Evolutionary conservation across 805 yeast species (phyloP).

Genomic region (Yarrowia sp.): DNA sequence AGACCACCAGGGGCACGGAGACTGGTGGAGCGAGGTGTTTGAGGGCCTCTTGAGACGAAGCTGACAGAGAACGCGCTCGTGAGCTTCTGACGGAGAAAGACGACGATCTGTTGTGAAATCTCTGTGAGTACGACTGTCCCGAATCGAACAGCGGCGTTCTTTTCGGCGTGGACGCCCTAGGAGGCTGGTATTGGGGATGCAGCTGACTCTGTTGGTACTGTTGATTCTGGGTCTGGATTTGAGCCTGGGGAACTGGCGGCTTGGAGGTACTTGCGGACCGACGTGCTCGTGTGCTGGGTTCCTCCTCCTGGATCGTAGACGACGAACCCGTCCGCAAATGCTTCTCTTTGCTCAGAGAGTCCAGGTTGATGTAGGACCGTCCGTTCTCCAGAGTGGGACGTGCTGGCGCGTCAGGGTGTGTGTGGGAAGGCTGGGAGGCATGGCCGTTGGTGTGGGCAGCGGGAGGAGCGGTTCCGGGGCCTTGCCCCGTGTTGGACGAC

Average conservation of each 20-base stretch:
- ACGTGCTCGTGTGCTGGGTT: slow-evolving; percentile 22
- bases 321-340: slow-evolving; percentile 14
- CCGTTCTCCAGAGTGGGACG: slow-evolving; percentile 32
- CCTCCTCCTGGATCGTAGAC: slow-evolving; percentile 25
- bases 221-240: neutral
- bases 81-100: slow-evolving; percentile 25
- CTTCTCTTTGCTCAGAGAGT: slow-evolving; percentile 36
- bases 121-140: slow-evolving; percentile 29
- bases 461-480: neutral
- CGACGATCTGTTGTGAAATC: slow-evolving; percentile 34
- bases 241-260: neutral
- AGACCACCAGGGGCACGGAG: slow-evolving; percentile 55
- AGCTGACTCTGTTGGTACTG: slow-evolving; percentile 15
- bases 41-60: slow-evolving; percentile 50
- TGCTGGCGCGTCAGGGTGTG: neutral
- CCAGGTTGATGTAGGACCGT: slow-evolving; percentile 38
- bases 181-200: slow-evolving; percentile 15
- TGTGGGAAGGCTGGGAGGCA: neutral
- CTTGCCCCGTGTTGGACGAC: slow-evolving; percentile 14
- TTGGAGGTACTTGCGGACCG: slow-evolving; percentile 27
- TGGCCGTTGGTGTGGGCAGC: slow-evolving; percentile 19
- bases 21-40: slow-evolving; percentile 54
- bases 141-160: slow-evolving; percentile 33
- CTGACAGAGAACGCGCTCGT: slow-evolving; percentile 44
- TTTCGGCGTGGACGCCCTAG: slow-evolving; percentile 11